Percentiles rank a stretch among this genome's conserved stretches.
These are phyloP conservation scores for Ceratocystis colombiana DNA, from an alignment of 2,329 filamentous ascomycete species.

Conservation along the genomic window DNA sequence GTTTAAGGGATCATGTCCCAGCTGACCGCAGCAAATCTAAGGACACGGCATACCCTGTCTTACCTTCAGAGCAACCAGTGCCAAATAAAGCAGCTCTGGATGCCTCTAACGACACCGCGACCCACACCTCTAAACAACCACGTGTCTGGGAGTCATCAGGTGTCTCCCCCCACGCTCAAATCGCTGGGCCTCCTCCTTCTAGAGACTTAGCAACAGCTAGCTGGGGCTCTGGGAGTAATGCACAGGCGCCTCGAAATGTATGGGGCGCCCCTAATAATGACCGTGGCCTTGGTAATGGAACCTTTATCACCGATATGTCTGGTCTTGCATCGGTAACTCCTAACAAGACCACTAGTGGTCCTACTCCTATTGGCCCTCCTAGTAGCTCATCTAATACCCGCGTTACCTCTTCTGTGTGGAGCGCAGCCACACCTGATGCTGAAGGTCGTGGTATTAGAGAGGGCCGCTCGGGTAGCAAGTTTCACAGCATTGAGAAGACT, in stretches of 20 bases:
- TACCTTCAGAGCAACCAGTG: not conserved
- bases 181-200: slow-evolving; percentile 21
- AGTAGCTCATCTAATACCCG: slow-evolving; percentile 19
- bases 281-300: slow-evolving; percentile 65
- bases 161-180: slow-evolving; percentile 16
- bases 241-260: slow-evolving; percentile 48
- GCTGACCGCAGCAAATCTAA: not conserved
- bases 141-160: slow-evolving; percentile 23
- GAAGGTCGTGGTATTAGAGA: slow-evolving; percentile 11
- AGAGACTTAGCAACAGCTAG: slow-evolving; percentile 15
- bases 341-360: slow-evolving; percentile 31
- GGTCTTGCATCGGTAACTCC: slow-evolving; percentile 29
- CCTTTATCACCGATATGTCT: slow-evolving; percentile 54
- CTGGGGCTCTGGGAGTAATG: slow-evolving; percentile 38
- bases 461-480: not conserved
- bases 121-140: slow-evolving; percentile 11
- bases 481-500: not conserved
- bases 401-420: not conserved
- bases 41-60: not conserved
- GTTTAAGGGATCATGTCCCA: slow-evolving; percentile 1
- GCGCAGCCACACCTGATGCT: not conserved
- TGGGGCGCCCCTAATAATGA: slow-evolving; percentile 67
- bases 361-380: slow-evolving; percentile 40
- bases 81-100: not conserved
- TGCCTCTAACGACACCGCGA: not conserved